Evolutionary conservation across 2,329 filamentous ascomycete species (phyloP).

Genomic region (Colletotrichum sidae): DNA sequence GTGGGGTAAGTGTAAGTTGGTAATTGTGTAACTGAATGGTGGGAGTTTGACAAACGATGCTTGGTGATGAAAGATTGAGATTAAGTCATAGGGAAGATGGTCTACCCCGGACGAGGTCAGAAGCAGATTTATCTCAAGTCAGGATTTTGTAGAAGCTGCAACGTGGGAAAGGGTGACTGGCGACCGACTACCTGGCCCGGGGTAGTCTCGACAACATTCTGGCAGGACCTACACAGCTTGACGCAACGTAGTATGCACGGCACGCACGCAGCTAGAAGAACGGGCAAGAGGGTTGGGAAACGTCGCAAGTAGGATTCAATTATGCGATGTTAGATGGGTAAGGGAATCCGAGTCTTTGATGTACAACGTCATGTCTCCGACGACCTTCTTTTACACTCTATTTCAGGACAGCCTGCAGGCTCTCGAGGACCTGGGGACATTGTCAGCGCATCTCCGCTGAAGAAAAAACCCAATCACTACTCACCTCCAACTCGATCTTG

Average conservation of each 20-base stretch:
- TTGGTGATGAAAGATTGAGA: constrained; percentile 13
- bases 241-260: constrained; percentile 17
- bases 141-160: constrained; percentile 8
- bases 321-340: constrained; percentile 38
- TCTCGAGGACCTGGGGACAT: constrained; percentile 77
- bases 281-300: constrained; percentile 27
- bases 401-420: constrained; percentile 83
- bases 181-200: not conserved
- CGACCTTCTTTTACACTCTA: constrained; percentile 65
- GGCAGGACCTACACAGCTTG: constrained; percentile 19
- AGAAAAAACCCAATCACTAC: constrained; percentile 37
- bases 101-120: constrained; percentile 36
- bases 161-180: constrained; percentile 1
- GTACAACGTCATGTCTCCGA: constrained; percentile 53
- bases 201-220: not conserved
- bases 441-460: constrained; percentile 49
- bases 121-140: constrained; percentile 5
- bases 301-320: constrained; percentile 39
- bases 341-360: constrained; percentile 48
- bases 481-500: constrained; percentile 98
- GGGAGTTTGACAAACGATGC: constrained; percentile 17
- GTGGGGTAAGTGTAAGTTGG: constrained; percentile 23
- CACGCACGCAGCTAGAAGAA: constrained; percentile 3
- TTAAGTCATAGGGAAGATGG: constrained; percentile 26
- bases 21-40: constrained; percentile 17